These are phyloP conservation scores for Clarkia xantiana DNA, from an alignment of 345 rosid species.

Conservation along the genomic window DNA sequence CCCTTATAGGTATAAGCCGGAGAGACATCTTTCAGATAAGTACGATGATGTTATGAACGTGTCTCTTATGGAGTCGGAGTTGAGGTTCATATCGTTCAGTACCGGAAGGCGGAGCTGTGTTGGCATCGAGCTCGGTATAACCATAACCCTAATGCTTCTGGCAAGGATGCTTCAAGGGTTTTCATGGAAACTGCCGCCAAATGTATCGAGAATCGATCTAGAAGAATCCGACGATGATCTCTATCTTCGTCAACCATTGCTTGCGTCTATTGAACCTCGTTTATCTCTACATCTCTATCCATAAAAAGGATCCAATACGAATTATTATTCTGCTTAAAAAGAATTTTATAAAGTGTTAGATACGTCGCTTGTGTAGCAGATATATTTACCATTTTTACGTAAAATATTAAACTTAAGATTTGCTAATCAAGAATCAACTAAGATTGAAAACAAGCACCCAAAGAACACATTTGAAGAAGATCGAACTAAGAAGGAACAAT, in stretches of 20 bases:
- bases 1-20: slow-evolving; percentile 4
- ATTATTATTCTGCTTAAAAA: no score
- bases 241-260: slow-evolving; percentile 19
- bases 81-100: slow-evolving; percentile 37
- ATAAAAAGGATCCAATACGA: no score
- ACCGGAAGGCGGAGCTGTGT: slow-evolving; percentile 32
- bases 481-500: no score
- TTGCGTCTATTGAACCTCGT: slow-evolving; percentile 18
- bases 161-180: slow-evolving; percentile 43
- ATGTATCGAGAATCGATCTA: slow-evolving; percentile 13
- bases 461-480: no score
- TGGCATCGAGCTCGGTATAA: slow-evolving; percentile 22
- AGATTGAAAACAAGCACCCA: no score
- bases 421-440: no score
- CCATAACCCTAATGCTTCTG: slow-evolving; percentile 32
- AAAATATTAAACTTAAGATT: no score
- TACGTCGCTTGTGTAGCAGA: no score
- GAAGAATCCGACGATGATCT: slow-evolving; percentile 16
- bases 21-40: slow-evolving; percentile 13
- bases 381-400: no score
- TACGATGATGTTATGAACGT: slow-evolving; percentile 9
- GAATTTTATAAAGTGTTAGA: no score
- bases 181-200: slow-evolving; percentile 20
- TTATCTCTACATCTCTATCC: slow-evolving; percentile 20
- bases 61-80: slow-evolving; percentile 22